Percentiles rank a stretch among this genome's conserved stretches.
These are phyloP conservation scores for Fraxinus latifolia DNA, from an alignment of 305 asterid genomes.

Conservation along the genomic window DNA sequence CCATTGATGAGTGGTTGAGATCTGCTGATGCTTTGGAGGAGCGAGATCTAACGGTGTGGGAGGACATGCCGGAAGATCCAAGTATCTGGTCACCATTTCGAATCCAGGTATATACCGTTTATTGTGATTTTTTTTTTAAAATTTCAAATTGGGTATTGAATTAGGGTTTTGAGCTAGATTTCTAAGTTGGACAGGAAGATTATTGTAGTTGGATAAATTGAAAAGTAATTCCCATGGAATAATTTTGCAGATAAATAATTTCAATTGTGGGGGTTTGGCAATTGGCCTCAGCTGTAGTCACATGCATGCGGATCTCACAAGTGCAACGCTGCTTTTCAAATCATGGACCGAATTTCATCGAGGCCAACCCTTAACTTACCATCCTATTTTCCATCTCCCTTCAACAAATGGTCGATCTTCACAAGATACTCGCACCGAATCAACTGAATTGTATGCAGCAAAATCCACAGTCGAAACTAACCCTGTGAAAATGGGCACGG, in stretches of 20 bases:
- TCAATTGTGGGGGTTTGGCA: constrained; percentile 58
- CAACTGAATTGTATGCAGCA: background rate
- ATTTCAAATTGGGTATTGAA: background rate
- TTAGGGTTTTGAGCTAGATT: background rate
- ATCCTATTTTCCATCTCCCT: constrained; percentile 39
- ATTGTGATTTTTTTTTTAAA: too few species aligned
- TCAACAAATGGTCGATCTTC: background rate
- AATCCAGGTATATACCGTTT: constrained; percentile 42
- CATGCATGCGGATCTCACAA: constrained; percentile 56
- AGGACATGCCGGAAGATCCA: constrained; percentile 51
- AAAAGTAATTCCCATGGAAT: background rate
- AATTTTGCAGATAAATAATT: constrained; percentile 47
- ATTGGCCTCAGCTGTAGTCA: constrained; percentile 63
- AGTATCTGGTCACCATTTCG: constrained; percentile 61
- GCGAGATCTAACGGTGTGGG: constrained; percentile 60
- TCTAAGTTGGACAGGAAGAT: background rate
- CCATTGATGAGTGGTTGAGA: constrained; percentile 61
- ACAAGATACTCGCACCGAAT: background rate
- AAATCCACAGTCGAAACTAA: background rate
- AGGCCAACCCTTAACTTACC: constrained; percentile 28
- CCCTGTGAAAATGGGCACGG: constrained; percentile 33
- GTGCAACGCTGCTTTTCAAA: constrained; percentile 43
- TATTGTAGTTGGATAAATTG: background rate
- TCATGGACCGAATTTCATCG: constrained; percentile 49
- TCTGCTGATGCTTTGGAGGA: constrained; percentile 48